These are phyloP conservation scores for Senna siamea DNA, from an alignment of 306 rosid genomes.

Conservation along the genomic window DNA sequence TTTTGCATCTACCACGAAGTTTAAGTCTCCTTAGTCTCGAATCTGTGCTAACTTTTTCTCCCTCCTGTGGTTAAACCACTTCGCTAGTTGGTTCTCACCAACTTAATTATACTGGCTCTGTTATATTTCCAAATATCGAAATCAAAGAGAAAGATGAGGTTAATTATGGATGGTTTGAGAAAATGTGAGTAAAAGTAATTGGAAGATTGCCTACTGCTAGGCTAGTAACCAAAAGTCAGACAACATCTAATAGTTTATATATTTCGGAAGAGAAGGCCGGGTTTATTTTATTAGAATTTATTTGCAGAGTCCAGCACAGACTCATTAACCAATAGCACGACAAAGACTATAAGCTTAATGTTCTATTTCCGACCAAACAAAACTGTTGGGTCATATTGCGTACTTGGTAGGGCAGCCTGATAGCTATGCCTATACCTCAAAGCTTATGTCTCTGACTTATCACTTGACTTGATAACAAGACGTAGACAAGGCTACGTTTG, in stretches of 20 bases:
- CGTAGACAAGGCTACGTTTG: not conserved
- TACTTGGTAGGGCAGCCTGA: not conserved
- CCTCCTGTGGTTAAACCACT: not conserved
- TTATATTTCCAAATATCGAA: not conserved
- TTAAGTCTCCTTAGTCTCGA: not conserved
- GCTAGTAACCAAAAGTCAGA: conserved; percentile 15
- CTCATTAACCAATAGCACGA: conserved; percentile 17
- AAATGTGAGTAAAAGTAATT: not conserved
- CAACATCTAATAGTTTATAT: not conserved
- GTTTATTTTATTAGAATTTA: not conserved
- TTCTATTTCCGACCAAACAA: not conserved
- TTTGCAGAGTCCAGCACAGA: not conserved
- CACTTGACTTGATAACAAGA: not conserved
- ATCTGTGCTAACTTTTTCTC: not conserved
- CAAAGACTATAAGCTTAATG: not conserved
- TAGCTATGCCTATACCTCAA: not conserved
- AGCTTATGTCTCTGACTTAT: not conserved
- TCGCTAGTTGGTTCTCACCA: not conserved
- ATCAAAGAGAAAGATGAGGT: not conserved
- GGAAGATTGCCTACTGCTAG: conserved; percentile 15
- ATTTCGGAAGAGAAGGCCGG: not conserved
- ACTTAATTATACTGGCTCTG: conserved; percentile 18
- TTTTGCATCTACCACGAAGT: not conserved
- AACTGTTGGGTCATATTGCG: not conserved
- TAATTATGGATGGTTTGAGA: not conserved